Percentiles rank a stretch among this genome's conserved stretches.
Conservation (phyloP, 2,329 filamentous ascomycete genomes). For the Akanthomyces lecanii region DNA sequence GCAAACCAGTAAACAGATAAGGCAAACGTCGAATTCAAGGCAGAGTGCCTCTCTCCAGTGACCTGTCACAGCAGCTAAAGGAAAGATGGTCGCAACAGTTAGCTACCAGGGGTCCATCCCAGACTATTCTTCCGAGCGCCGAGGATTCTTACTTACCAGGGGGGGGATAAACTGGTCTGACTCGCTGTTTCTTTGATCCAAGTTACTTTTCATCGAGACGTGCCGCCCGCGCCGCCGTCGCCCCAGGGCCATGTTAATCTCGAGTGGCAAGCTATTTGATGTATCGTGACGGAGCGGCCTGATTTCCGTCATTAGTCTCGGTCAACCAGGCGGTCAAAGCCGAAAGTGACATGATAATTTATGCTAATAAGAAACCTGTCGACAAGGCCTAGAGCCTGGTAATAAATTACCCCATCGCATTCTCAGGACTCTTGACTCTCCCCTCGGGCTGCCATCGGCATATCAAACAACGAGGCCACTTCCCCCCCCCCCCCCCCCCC, state of each 20-base stretch:
- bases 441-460: conserved; percentile 1
- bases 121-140: too few species aligned
- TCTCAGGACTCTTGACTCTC: too few species aligned
- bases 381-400: background rate
- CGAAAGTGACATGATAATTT: background rate
- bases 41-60: background rate
- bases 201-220: background rate
- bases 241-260: background rate
- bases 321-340: background rate
- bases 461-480: background rate
- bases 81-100: too few species aligned
- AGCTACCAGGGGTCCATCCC: too few species aligned
- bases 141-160: too few species aligned
- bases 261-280: too few species aligned
- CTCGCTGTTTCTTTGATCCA: background rate
- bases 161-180: too few species aligned
- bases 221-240: background rate
- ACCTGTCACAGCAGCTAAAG: background rate
- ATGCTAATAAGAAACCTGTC: background rate
- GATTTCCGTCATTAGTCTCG: background rate
- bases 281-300: background rate
- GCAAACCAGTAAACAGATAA: background rate
- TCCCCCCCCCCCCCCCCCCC: background rate
- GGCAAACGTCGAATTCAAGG: background rate
- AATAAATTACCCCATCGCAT: too few species aligned